Evolutionary conservation across 805 yeast genomes (phyloP), one percentile per base, ranked within the genome.

Genomic region (Ogataea saltuana): DNA sequence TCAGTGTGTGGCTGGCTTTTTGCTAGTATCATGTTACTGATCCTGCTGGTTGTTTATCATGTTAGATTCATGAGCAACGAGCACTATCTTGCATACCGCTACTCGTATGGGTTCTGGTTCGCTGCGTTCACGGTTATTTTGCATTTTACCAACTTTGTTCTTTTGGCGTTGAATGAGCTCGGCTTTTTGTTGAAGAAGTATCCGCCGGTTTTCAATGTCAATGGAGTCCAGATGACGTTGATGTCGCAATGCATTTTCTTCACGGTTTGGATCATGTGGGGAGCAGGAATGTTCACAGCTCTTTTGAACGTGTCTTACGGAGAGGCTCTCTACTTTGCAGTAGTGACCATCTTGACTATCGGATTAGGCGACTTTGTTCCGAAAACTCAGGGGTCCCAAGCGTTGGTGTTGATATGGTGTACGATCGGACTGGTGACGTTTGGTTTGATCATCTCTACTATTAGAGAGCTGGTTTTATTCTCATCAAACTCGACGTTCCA

Each of bases 341-440:
- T 78, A 9, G 88, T 85, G 1, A 81, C 95, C 0, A 67, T 84
- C 29, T 67, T 86, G 36, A 89, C 97, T 1, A 75, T 89, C 21
- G 97, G 97, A 0, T 68, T 83, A 13, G 96, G 96, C 28, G 93
- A 85, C 53, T 70, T 83, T 25, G 67, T 73, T 0, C 90, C 96
- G 0, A 27, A 44, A 0, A 62, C 74, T 1, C 65, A 71, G 2
- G 78, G 80, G 1, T 72, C 84, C 0, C 76, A 78, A 56, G 82
- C 81, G 0, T 63, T 85, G 48, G 68, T 76, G 1, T 66, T 88
- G 39, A 59, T 84, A 2, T 86, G 80, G 64, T 78, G 93, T 5
- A 61, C 85, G 13, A 63, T 78, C 11, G 96, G 96, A 0, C 77
- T 89, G 15, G 61, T 89, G 23, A 66, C 82, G 20, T 71, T 88